Base-by-base conservation (phyloP, 768 basidiomycete genomes). In the Leucosporidium creatinivorum region DNA sequence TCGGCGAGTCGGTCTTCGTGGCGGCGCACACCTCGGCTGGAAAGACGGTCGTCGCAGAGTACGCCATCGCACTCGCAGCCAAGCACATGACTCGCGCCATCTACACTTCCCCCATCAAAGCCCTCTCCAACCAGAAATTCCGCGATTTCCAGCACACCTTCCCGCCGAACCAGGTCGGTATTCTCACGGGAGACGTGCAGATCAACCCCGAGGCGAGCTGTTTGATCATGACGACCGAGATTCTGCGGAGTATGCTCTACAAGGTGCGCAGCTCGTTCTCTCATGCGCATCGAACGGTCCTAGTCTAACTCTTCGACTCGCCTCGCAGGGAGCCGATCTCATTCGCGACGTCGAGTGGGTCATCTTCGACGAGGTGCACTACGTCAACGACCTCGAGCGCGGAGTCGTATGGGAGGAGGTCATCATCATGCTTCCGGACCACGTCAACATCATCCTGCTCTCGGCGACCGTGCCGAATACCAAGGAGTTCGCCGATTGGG, bases 321-420 rank as follows among this genome's bases (percentile, higher is more conserved):
- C 89, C 88, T 73, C 23, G 80, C 94, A 98, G 78, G 96, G 96
- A 3, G 96, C 96, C 17, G 96, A 99, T 80, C 82, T 99, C 26
- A 99, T 99, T 73, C 85, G 96, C 44, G 96, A 99, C 77, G 94
- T 99, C 59, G 96, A 99, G 77, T 99, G 97, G 77, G 96, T 99
- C 28, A 96, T 99, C 68, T 99, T 99, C 76, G 96, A 99, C 76
- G 96, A 99, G 77, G 96, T 99, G 36, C 96, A 99, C 79, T 99
- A 99, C 78, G 93, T 99, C 62, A 99, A 98, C 76, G 96, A 99
- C 77, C 89, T 91, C 21, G 96, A 99, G 94, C 84, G 96, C 76
- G 96, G 96, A 50, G 96, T 99, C 23, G 96, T 99, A 18, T 99
- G 96, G 96, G 94, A 99, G 79, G 94, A 99, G 80, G 94, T 99